Evolutionary conservation across 306 rosid species (phyloP).

Genomic region (Medicago arabica): DNA sequence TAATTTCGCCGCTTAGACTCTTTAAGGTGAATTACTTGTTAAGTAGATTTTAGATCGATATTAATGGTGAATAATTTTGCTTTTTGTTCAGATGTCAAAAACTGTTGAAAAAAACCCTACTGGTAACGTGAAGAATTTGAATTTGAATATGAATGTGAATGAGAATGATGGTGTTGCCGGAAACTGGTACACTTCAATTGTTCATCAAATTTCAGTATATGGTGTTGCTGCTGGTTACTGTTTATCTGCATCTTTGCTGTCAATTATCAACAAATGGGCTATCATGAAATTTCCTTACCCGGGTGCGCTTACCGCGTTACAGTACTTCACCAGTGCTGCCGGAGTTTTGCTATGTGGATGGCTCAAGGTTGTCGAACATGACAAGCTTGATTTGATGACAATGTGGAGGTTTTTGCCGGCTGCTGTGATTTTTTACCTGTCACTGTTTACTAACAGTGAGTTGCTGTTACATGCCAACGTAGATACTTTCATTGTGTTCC

Average conservation of each 20-base stretch:
- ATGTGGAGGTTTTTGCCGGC: conserved; percentile 89
- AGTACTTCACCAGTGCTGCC: conserved; percentile 85
- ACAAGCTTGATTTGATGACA: conserved; percentile 60
- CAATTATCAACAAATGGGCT: conserved; percentile 95
- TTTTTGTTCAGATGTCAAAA: conserved; percentile 57
- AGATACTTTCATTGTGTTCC: conserved; percentile 85
- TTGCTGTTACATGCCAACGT: conserved; percentile 89
- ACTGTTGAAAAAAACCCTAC: conserved; percentile 56
- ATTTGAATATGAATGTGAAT: conserved; percentile 1
- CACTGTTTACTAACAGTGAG: conserved; percentile 88
- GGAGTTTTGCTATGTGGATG: conserved; percentile 71
- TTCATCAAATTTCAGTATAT: conserved; percentile 68
- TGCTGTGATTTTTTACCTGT: conserved; percentile 76
- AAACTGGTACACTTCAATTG: conserved; percentile 51
- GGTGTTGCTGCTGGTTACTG: conserved; percentile 90
- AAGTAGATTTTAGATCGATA: neutral
- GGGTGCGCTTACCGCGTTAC: conserved; percentile 82
- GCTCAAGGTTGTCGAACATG: conserved; percentile 66
- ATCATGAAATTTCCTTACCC: conserved; percentile 92
- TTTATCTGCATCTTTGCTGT: conserved; percentile 85
- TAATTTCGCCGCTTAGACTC: too few species aligned
- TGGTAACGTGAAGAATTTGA: neutral
- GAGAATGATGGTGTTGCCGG: conserved; percentile 35
- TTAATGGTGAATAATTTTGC: conserved; percentile 11
- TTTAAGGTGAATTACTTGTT: neutral